Evolutionary conservation across 1,284 basidiomycete species (phyloP).

Genomic region (Austroboletus sp.): DNA sequence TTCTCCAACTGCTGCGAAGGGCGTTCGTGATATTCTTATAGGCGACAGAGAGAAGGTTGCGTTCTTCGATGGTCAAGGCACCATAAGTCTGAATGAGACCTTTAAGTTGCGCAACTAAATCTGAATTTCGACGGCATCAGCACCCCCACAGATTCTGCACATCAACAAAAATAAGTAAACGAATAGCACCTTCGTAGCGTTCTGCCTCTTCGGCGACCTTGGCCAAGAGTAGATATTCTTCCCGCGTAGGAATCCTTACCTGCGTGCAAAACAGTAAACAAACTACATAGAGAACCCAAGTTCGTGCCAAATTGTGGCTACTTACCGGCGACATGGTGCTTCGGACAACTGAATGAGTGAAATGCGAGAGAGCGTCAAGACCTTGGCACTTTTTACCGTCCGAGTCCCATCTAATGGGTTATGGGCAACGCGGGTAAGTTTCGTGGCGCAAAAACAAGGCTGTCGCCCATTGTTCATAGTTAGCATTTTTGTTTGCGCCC

Average conservation of each 20-base stretch:
- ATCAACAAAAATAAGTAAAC: not conserved
- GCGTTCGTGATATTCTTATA: slow-evolving; percentile 63
- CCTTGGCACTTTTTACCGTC: slow-evolving; percentile 27
- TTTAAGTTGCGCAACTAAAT: slow-evolving; percentile 56
- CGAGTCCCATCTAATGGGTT: slow-evolving; percentile 16
- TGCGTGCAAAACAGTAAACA: slow-evolving; percentile 8
- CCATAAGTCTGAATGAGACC: slow-evolving; percentile 44
- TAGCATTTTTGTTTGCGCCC: not conserved
- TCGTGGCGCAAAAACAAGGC: slow-evolving; percentile 11
- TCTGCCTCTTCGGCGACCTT: slow-evolving; percentile 63
- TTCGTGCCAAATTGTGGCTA: not conserved
- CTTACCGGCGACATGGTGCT: slow-evolving; percentile 32
- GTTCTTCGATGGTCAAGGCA: slow-evolving; percentile 55
- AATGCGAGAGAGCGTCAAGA: slow-evolving; percentile 2
- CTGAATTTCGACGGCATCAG: slow-evolving; percentile 32
- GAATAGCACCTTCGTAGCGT: slow-evolving; percentile 50
- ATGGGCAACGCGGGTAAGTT: slow-evolving; percentile 21
- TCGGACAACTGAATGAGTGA: slow-evolving; percentile 7
- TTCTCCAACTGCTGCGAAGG: slow-evolving; percentile 58
- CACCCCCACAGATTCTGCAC: not conserved
- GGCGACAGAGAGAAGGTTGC: slow-evolving; percentile 62
- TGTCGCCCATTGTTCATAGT: slow-evolving; percentile 12
- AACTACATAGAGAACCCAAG: not conserved
- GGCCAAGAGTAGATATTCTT: slow-evolving; percentile 48
- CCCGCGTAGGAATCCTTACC: slow-evolving; percentile 31